Conservation (phyloP, 306 rosid species). For the Crotalaria pallida region DNA sequence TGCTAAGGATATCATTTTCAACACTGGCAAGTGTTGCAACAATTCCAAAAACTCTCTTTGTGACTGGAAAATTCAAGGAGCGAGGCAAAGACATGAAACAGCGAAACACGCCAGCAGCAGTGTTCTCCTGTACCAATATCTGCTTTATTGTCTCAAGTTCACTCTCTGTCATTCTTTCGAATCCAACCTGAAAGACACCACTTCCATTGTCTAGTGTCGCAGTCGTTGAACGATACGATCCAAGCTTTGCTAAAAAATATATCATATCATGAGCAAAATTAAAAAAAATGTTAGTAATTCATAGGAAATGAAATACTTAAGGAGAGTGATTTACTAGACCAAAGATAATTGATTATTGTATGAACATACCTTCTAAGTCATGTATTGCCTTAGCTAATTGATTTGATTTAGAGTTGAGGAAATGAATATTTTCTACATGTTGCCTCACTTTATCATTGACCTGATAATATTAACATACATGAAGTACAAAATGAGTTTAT, state of each 20-base stretch:
- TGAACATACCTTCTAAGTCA: slow-evolving; percentile 35
- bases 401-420: slow-evolving; percentile 30
- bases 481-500: too few relatives aligned
- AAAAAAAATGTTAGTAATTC: background rate
- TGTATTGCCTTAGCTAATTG: slow-evolving; percentile 24
- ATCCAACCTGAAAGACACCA: slow-evolving; percentile 20
- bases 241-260: slow-evolving; percentile 37
- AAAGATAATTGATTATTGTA: background rate
- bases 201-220: slow-evolving; percentile 17
- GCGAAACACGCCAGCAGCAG: slow-evolving; percentile 50
- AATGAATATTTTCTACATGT: slow-evolving; percentile 37
- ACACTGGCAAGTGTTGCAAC: slow-evolving; percentile 59
- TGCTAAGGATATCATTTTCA: slow-evolving; percentile 47
- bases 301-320: background rate
- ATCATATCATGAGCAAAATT: background rate
- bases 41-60: slow-evolving; percentile 51
- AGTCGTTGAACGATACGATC: slow-evolving; percentile 26
- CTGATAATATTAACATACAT: too few relatives aligned
- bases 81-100: slow-evolving; percentile 24
- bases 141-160: slow-evolving; percentile 36
- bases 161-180: slow-evolving; percentile 35
- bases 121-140: slow-evolving; percentile 41
- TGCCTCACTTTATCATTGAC: slow-evolving; percentile 10
- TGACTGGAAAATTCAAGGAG: slow-evolving; percentile 22
- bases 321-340: too few relatives aligned